Percentiles rank a stretch among this genome's conserved stretches.
These are phyloP conservation scores for Fusarium sp. DNA, from an alignment of 2,329 filamentous ascomycete genomes.

Conservation along the genomic window DNA sequence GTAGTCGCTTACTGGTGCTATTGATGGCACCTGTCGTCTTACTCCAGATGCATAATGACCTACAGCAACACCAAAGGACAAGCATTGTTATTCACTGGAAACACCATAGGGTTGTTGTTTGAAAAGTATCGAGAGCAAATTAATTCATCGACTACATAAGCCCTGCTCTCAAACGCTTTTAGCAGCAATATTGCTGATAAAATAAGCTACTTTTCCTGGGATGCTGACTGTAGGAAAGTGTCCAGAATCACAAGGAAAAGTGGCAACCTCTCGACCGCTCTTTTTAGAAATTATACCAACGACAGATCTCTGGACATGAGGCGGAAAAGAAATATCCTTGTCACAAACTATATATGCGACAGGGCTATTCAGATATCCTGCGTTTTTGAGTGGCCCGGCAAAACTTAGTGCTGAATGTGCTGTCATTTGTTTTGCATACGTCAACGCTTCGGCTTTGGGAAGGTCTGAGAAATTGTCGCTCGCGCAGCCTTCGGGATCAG, in stretches of 20 bases:
- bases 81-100: not conserved
- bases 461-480: not conserved
- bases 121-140: accelerated
- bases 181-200: not conserved
- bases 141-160: accelerated
- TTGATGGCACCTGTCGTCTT: accelerated
- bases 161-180: accelerated
- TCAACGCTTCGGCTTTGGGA: not conserved
- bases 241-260: not conserved
- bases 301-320: not conserved
- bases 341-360: not conserved
- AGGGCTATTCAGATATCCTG: not conserved
- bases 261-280: not conserved
- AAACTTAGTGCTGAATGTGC: not conserved
- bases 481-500: not conserved
- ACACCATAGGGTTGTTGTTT: accelerated
- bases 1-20: accelerated
- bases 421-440: not conserved
- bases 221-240: not conserved
- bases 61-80: no score
- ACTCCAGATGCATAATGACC: not conserved
- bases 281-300: not conserved
- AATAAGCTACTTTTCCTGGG: not conserved
- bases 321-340: not conserved
- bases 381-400: not conserved